Conservation (phyloP, 1,284 basidiomycete species). For the Earliella scabrosa region DNA sequence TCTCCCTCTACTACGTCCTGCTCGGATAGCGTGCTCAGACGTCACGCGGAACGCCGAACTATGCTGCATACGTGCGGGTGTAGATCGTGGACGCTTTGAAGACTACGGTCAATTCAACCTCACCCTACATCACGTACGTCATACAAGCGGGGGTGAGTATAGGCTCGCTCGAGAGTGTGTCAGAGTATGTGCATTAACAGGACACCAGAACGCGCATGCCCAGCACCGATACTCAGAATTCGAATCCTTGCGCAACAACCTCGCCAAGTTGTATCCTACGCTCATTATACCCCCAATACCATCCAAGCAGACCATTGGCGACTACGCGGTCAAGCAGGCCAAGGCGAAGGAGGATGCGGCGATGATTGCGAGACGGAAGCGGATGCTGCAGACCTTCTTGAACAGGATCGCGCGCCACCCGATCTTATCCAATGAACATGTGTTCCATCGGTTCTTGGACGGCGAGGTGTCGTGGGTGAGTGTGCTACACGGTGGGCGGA, state of each 20-base stretch:
- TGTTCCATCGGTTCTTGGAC: constrained; percentile 95
- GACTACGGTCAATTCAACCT: constrained; percentile 84
- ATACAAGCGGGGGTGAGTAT: constrained; percentile 86
- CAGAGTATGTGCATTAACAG: not conserved
- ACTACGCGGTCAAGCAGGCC: constrained; percentile 96
- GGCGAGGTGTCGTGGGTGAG: constrained; percentile 95
- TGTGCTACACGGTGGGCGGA: too few species aligned
- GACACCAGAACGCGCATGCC: constrained; percentile 74
- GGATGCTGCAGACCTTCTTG: constrained; percentile 95
- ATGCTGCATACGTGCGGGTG: too few species aligned
- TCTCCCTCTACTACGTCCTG: too few species aligned
- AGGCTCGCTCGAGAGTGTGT: not conserved
- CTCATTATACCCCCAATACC: constrained; percentile 98
- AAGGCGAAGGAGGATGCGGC: constrained; percentile 97
- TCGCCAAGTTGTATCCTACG: constrained; percentile 92
- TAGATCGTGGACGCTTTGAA: constrained; percentile 96
- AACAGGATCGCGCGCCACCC: constrained; percentile 90
- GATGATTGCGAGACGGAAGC: constrained; percentile 90
- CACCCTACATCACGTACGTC: constrained; percentile 94
- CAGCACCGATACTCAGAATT: constrained; percentile 97
- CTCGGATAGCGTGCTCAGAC: too few species aligned
- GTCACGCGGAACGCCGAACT: too few species aligned
- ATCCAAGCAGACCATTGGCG: constrained; percentile 93
- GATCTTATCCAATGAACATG: constrained; percentile 91
- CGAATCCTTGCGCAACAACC: constrained; percentile 86